Evolutionary conservation across 331 rosid genomes (phyloP).

Genomic region (Telfairia occidentalis): DNA sequence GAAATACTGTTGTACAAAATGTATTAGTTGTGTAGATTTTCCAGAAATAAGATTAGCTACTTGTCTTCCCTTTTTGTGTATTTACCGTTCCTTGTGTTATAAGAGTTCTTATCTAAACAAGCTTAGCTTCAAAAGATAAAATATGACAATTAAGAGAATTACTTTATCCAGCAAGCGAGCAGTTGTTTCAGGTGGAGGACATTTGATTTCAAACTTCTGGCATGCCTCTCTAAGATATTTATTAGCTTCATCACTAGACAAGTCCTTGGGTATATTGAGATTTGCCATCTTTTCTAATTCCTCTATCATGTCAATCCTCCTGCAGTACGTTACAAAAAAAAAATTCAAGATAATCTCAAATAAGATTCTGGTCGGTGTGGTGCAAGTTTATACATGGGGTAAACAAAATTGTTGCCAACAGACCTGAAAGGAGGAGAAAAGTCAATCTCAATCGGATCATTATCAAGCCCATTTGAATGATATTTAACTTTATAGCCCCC

Average conservation of each 20-base stretch:
- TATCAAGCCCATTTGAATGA: slow-evolving; percentile 78
- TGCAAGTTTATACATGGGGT: neutral
- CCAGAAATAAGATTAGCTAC: neutral
- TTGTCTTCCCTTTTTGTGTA: neutral
- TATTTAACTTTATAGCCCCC: slow-evolving; percentile 84
- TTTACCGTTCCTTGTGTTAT: neutral
- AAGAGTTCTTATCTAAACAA: neutral
- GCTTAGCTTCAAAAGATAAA: neutral
- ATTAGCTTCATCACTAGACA: slow-evolving; percentile 66
- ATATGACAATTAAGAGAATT: neutral
- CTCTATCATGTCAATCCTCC: slow-evolving; percentile 88
- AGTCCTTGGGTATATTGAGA: slow-evolving; percentile 71
- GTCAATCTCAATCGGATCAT: slow-evolving; percentile 80
- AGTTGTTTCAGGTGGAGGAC: slow-evolving; percentile 88
- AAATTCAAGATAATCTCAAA: slow-evolving; percentile 5
- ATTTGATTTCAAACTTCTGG: slow-evolving; percentile 49
- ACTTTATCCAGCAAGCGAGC: slow-evolving; percentile 85
- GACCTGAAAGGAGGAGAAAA: slow-evolving; percentile 93
- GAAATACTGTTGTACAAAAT: neutral
- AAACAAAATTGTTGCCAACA: slow-evolving; percentile 13
- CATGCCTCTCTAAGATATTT: slow-evolving; percentile 63
- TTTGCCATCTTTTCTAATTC: slow-evolving; percentile 65
- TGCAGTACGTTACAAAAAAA: slow-evolving; percentile 27
- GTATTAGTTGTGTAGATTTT: neutral
- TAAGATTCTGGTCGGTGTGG: neutral